Evolutionary conservation across 257 asterid species (phyloP), one percentile per base, ranked within the genome.

Genomic region (Solanum raphanifolium): DNA sequence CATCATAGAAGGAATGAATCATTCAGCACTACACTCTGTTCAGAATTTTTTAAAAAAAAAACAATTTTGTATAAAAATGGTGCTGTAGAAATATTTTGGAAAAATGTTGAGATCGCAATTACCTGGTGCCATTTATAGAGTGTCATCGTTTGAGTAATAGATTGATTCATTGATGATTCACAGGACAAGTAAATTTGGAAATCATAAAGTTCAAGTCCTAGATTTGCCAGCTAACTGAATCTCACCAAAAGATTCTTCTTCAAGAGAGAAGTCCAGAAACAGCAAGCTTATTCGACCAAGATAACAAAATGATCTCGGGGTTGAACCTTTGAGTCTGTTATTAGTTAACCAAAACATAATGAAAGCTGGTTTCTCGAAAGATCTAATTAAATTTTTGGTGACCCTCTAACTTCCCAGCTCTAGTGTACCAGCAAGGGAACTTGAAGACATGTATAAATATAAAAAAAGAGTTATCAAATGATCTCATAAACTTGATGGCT

Each of bases 1-100:
- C 89, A 2, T 91, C 90, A 16, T 82, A 91, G 35, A 86, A 1
- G 91, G 74, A 12, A 89, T 85, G 20, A 86, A 6, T 13, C 91
- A 88, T 86, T 89, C 91, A 23, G 15, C 75, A 20, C 88, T 91
- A 60, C 83, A 90, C 74, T 88, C 92, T 90, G 5, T 74, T 21
- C 52, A 29, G 27, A 35, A 16, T 46, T 34, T 34, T 34, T 34
- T 34, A 31, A 31, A 31, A 31, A 6, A 32, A 21, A 41, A 66
- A 43, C 20, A 13, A 43, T 0, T 69, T 16, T 13, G 18, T 39
- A 25, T 39, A 41, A 79, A 43, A 43, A 79, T 79, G 65, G 15
- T 79, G 83, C 83, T 76, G 60, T 9, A 76, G 23, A 39, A 39
- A 13, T 4, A 78, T 9, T 41, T 41, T 15, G 36, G n/a, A n/a